phyloP scores from a whole-genome alignment of 73 alveolate genomes.

The Paramecium sexaurelia region DNA sequence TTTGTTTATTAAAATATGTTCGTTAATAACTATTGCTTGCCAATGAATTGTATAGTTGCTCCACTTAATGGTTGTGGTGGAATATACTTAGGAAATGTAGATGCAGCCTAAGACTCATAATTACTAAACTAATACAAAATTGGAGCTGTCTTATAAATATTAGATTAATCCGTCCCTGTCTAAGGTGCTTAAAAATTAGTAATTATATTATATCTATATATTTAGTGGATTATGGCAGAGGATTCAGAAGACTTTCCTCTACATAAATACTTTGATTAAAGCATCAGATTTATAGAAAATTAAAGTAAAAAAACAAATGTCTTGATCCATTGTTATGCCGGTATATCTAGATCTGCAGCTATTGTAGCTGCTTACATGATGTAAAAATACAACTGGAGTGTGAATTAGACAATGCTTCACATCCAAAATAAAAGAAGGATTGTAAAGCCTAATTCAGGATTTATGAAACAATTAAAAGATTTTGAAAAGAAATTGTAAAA shows the following conservation, averaged over 20 bases:
- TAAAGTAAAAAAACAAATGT: slow-evolving; percentile 12
- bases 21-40: slow-evolving; percentile 40
- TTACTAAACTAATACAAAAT: neutral
- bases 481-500: neutral
- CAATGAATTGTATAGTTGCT: slow-evolving; percentile 39
- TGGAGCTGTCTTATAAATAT: slow-evolving; percentile 6
- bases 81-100: slow-evolving; percentile 12
- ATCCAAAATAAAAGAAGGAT: neutral
- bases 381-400: slow-evolving; percentile 21
- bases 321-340: slow-evolving; percentile 31
- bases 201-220: neutral
- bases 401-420: neutral
- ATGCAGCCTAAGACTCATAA: slow-evolving; percentile 20
- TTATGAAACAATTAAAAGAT: neutral
- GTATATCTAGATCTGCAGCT: slow-evolving; percentile 30
- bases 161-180: slow-evolving; percentile 1
- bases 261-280: slow-evolving; percentile 2
- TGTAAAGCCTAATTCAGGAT: slow-evolving; percentile 27
- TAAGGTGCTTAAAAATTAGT: slow-evolving; percentile 1
- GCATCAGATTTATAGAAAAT: slow-evolving; percentile 1
- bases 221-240: slow-evolving; percentile 51
- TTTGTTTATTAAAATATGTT: slow-evolving; percentile 33
- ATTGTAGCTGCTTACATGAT: slow-evolving; percentile 21
- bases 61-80: slow-evolving; percentile 54
- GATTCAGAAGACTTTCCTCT: slow-evolving; percentile 39